Evolutionary conservation across 345 rosid species (phyloP).

Genomic region (Aquilaria sinensis): DNA sequence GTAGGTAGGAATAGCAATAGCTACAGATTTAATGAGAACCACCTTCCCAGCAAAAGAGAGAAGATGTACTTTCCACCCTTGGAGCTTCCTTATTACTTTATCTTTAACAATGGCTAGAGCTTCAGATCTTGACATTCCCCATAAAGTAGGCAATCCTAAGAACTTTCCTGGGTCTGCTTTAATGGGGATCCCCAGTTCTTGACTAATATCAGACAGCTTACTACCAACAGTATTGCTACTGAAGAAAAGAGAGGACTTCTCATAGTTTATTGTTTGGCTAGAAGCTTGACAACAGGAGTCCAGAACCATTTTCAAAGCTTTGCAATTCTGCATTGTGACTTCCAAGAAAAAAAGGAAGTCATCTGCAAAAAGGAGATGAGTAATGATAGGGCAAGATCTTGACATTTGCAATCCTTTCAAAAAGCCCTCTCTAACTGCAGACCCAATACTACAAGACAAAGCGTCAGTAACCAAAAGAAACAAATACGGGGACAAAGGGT

Average conservation of each 20-base stretch:
- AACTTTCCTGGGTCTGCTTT: not conserved
- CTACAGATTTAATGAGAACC: not conserved
- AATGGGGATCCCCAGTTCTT: not conserved
- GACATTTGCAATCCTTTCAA: not conserved
- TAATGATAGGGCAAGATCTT: not conserved
- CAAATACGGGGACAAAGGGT: not conserved
- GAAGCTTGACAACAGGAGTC: not conserved
- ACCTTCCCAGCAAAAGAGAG: not conserved
- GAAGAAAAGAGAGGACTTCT: not conserved
- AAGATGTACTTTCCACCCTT: not conserved
- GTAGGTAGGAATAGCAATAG: not conserved
- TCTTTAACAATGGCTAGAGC: not conserved
- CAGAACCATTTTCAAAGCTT: not conserved
- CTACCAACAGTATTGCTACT: not conserved
- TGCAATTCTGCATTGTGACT: not conserved
- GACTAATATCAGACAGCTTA: not conserved
- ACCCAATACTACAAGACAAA: not conserved
- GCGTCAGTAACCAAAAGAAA: not conserved
- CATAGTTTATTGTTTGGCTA: not conserved
- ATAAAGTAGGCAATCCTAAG: not conserved
- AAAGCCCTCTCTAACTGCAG: not conserved
- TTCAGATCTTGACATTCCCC: not conserved
- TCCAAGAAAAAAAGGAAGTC: not conserved
- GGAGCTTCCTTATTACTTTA: not conserved
- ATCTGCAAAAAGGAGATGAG: not conserved